Evolutionary conservation across 306 rosid genomes (phyloP), one percentile per base, ranked within the genome.

Genomic region (Castanea crenata): DNA sequence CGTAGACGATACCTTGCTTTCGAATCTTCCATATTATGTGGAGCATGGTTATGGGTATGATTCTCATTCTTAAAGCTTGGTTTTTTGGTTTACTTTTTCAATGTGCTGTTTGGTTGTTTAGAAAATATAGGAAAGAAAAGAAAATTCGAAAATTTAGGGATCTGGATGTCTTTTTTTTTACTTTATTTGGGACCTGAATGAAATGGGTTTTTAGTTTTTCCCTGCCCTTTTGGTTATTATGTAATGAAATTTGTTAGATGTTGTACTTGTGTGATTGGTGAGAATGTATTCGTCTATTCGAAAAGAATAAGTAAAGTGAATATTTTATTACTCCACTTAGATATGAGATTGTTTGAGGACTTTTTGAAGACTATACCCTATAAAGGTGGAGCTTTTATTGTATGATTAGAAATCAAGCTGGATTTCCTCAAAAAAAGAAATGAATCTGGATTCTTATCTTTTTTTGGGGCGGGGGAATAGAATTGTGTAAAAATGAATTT

Each of bases 11-110:
- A 95, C 99, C 3, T 71, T 92, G 18, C 92, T 93, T 76, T 95
- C 99, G 5, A 91, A 95, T 88, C 86, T 95, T 38, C 99, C 98
- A 2, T 95, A 95, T 81, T 95, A 95, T 74, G 80, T 89, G 1
- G 90, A 80, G 9, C 97, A 87, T 76, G 92, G 91, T 75, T 92
- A 83, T 57, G 99, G 99, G 97, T 94, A 88, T 58, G 80, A 32
- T 41, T 75, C 71, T 32, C 2, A 5, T 15, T 10, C 55, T 77
- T 65, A 35, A 35, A 55, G 25, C 56, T 71, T 31, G 7, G 5
- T 44, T 10, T 12, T 18, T 55, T 54, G 21, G 21, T 13, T 11
- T 74, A 19, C 7, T 25, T 31, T 3, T 25, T 16, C 23, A 11
- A 3, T 19, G 5, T 52, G 62, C 31, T 57, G 35, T 74, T 58